Conservation (phyloP, 2,329 filamentous ascomycete genomes). For the Exophiala sideris region DNA sequence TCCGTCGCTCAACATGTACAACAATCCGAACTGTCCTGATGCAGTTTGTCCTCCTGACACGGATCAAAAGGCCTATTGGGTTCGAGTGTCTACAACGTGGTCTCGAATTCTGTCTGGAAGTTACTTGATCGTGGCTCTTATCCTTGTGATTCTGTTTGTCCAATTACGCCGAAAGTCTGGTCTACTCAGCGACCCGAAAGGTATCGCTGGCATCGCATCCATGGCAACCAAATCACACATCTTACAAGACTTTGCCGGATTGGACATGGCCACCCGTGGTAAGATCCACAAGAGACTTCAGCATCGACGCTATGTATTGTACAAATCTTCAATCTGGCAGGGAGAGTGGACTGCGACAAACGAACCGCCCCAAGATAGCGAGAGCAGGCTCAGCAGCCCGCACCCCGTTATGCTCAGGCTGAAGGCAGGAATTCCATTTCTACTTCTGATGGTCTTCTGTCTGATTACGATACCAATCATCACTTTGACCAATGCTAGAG, state of each 20-base stretch:
- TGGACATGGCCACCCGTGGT: conserved; percentile 42
- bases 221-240: conserved; percentile 51
- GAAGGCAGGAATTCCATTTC: conserved; percentile 39
- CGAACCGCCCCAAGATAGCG: conserved; percentile 29
- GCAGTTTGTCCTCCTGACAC: not conserved
- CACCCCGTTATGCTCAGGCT: conserved; percentile 46
- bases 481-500: conserved; percentile 39
- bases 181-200: conserved; percentile 47
- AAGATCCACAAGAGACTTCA: conserved; percentile 47
- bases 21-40: conserved; percentile 32
- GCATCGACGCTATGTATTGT: conserved; percentile 47
- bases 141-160: conserved; percentile 41
- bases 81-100: conserved; percentile 44
- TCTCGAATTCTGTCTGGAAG: conserved; percentile 42
- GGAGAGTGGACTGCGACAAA: conserved; percentile 43
- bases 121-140: conserved; percentile 41
- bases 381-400: conserved; percentile 36
- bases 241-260: conserved; percentile 46
- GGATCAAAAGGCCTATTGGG: conserved; percentile 32
- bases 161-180: conserved; percentile 48
- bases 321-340: conserved; percentile 52
- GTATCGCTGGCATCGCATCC: conserved; percentile 50
- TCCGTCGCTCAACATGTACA: conserved; percentile 41
- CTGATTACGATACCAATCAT: conserved; percentile 41
- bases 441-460: conserved; percentile 40